A percentile compares a stretch with the other conserved stretches of the same genome.
Evolutionary conservation across 2,329 filamentous ascomycete species (phyloP).

Genomic region (Aspergillus jensenii): DNA sequence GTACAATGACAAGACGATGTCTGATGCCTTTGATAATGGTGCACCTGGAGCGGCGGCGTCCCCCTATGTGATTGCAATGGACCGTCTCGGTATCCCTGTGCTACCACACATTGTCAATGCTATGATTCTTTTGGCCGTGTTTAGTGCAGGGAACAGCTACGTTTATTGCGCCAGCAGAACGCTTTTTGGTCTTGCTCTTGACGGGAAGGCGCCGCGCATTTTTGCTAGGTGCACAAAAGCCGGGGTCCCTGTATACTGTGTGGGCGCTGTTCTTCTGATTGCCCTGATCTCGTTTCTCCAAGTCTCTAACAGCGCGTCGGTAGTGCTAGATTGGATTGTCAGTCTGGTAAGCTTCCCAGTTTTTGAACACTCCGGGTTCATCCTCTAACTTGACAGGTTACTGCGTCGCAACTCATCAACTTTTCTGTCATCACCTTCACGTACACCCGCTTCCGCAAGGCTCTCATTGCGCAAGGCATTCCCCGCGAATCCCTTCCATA

Average conservation of each 20-base stretch:
- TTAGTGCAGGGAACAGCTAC: slow-evolving; percentile 68
- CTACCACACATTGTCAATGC: slow-evolving; percentile 73
- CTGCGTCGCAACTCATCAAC: slow-evolving; percentile 73
- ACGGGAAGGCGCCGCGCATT: slow-evolving; percentile 69
- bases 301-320: slow-evolving; percentile 63
- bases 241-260: slow-evolving; percentile 74
- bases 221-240: slow-evolving; percentile 61
- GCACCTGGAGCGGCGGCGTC: slow-evolving; percentile 69
- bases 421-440: slow-evolving; percentile 69
- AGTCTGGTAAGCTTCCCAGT: slow-evolving; percentile 49
- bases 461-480: slow-evolving; percentile 67
- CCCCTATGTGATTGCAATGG: slow-evolving; percentile 69
- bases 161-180: slow-evolving; percentile 68
- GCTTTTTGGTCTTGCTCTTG: slow-evolving; percentile 67
- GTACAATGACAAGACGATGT: slow-evolving; percentile 64
- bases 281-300: slow-evolving; percentile 73
- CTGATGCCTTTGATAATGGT: slow-evolving; percentile 58
- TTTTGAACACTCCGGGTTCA: background rate
- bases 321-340: slow-evolving; percentile 72
- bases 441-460: slow-evolving; percentile 71
- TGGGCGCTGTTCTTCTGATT: slow-evolving; percentile 64
- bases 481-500: slow-evolving; percentile 69
- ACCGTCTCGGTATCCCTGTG: slow-evolving; percentile 60
- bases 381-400: slow-evolving; percentile 48
- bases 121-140: slow-evolving; percentile 66